Evolutionary conservation across 1,139 yeast species (phyloP), one percentile per base, ranked within the genome.

Genomic region (Pichia sp.): DNA sequence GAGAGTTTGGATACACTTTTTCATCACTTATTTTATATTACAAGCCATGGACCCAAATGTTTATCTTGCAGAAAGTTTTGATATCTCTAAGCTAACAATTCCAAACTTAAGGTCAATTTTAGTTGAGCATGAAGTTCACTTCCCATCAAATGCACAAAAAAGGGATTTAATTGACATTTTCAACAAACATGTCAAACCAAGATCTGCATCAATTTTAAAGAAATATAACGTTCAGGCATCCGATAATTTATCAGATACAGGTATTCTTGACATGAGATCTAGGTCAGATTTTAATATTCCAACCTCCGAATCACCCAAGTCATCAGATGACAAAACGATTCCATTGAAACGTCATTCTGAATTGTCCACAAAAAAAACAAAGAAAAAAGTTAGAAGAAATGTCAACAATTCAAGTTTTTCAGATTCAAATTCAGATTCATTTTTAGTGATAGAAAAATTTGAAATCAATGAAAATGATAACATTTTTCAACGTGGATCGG

Each of bases 61-160:
- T 15, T 65, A 64, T 46, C 46, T 65, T 22, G 47, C 52, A 13
- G 57, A 58, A 1, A 61, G 51, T 13, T 85, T 84, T 61, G 82
- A 86, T 59, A 81, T 88, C 13, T 69, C 71, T 40, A 66, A 74
- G 36, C 67, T 84, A 54, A 82, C 79, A 41, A 79, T 82, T 35
- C 76, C 86, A 7, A 78, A 83, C 51, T 70, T 88, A 58, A 73
- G 92, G 56, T 73, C 79, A 37, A 71, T 85, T 38, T 70, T 88
- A 50, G 65, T 71, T 32, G 78, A 76, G 47, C 75, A 85, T 61
- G 70, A 73, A n/a, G 70, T 87, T 23, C 65, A 66, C 9, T 80
- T 72, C 59, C 74, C 82, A 0, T 71, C 85, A 5, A 72, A 76
- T 45, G 80, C 86, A 11, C 83, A 80, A 59, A 88, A 88, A 63